These are phyloP conservation scores for Backusella circina DNA, from an alignment of 192 early-diverging fungal genomes.

Conservation along the genomic window DNA sequence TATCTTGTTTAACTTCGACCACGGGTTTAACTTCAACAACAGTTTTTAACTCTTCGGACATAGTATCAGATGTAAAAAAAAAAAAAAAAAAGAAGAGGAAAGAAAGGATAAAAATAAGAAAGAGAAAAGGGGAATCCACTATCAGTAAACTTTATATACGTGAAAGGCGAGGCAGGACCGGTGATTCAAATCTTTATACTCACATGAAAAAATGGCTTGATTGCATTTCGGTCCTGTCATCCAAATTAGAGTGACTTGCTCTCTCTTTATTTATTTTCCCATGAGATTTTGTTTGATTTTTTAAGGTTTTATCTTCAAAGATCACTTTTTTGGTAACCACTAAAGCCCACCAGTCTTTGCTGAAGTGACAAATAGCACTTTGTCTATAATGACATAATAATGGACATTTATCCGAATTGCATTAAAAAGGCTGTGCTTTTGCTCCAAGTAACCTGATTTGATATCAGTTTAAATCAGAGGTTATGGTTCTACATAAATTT, in stretches of 20 bases:
- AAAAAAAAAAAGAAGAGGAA: not conserved
- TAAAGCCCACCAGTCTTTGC: too few relatives aligned
- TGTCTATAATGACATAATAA: too few relatives aligned
- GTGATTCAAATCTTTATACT: not conserved
- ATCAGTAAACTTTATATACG: slow-evolving; percentile 7
- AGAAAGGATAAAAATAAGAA: slow-evolving; percentile 1
- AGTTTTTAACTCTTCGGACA: slow-evolving; percentile 13
- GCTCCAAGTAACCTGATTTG: too few relatives aligned
- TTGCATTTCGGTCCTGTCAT: slow-evolving; percentile 1
- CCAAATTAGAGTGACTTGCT: slow-evolving; percentile 3
- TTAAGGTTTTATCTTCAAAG: too few relatives aligned
- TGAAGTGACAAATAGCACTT: too few relatives aligned
- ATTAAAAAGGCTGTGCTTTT: too few relatives aligned
- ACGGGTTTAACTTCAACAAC: not conserved
- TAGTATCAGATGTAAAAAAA: not conserved
- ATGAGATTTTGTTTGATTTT: not conserved
- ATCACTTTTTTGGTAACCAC: too few relatives aligned
- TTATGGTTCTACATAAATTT: too few relatives aligned
- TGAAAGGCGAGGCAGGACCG: not conserved
- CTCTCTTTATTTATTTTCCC: not conserved
- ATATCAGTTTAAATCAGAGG: too few relatives aligned
- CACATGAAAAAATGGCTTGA: not conserved
- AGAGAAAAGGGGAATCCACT: not conserved
- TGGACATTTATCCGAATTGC: too few relatives aligned
- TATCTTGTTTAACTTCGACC: slow-evolving; percentile 13